Base-by-base conservation (phyloP, 257 asterid species). In the Craterostigma plantagineum region DNA sequence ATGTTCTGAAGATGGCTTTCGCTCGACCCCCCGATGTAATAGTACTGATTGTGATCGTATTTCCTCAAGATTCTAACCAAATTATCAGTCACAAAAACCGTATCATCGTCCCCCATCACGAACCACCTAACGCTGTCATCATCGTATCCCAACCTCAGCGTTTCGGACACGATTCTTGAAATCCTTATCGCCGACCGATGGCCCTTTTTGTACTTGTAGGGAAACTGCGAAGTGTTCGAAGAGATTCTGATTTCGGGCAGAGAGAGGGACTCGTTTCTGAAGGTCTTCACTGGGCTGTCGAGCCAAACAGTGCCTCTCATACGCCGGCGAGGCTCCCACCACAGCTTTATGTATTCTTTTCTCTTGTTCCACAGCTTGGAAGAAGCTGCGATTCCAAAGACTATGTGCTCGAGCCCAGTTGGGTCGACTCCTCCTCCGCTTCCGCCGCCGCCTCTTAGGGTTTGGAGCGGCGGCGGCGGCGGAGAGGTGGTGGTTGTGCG, bases 341-440 rank as follows among this genome's bases (percentile, higher is more conserved):
- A 41, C 14, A 41, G 45, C 45, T 41, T 41, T 11, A 41, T 41
- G 45, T 41, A 41, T 16, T 41, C 45, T 8, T 41, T 41, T 8
- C 45, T 41, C 17, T 17, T 11, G 12, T 12, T 17, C 45, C 45
- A 41, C 15, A 41, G 16, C 14, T 41, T 8, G 3, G 45, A 41
- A 8, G 45, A 41, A 41, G 45, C 45, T 9, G 45, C 45, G 16
- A 41, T 41, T 14, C 45, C 45, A 16, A 41, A 41, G 16, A 41
- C 12, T 3, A 41, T 12, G 45, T 41, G 45, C 8, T 41, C 45
- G 10, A 41, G 16, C 10, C 45, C 45, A 11, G 45, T 41, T 41
- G 30, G 30, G 30, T 4, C 11, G 3, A 4, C 3, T 12, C 4
- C 11, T 3, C 14, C 40, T 3, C 8, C 12, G 40, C 40, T 9